Percentiles rank a stretch among this genome's conserved stretches.
phyloP scores from a whole-genome alignment of 345 rosid genomes.

The Erucastrum elatum region DNA sequence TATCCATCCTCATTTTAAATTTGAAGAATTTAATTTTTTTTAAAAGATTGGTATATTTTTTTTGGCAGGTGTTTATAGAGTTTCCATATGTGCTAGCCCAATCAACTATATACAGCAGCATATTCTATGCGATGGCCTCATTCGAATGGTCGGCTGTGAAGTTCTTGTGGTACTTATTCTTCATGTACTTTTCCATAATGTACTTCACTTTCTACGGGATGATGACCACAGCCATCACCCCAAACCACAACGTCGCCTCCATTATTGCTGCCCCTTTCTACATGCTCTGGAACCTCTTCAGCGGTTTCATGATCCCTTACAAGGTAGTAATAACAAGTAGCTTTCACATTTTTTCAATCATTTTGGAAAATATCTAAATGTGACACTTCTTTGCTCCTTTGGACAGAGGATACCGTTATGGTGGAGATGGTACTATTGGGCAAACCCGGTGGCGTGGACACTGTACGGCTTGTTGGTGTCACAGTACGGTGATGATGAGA shows the following conservation, averaged over 20 bases:
- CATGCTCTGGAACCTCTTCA: slow-evolving; percentile 99
- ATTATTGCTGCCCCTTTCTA: slow-evolving; percentile 91
- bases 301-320: slow-evolving; percentile 93
- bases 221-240: slow-evolving; percentile 98
- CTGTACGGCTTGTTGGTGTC: slow-evolving; percentile 82
- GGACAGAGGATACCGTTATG: slow-evolving; percentile 89
- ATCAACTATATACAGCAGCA: slow-evolving; percentile 62
- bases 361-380: background rate
- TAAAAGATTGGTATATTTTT: background rate
- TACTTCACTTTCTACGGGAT: slow-evolving; percentile 96
- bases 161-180: slow-evolving; percentile 88
- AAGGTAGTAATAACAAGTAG: slow-evolving; percentile 68
- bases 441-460: slow-evolving; percentile 94
- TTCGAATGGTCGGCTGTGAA: slow-evolving; percentile 81
- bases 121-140: slow-evolving; percentile 90
- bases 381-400: background rate
- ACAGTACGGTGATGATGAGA: slow-evolving; percentile 67
- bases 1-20: too few relatives aligned
- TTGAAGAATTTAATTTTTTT: too few relatives aligned
- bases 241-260: slow-evolving; percentile 91
- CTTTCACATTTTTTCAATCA: background rate
- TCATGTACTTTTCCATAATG: slow-evolving; percentile 84
- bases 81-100: slow-evolving; percentile 89
- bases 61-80: slow-evolving; percentile 78
- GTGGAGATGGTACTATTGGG: slow-evolving; percentile 99